Percentiles rank a stretch among this genome's conserved stretches.
phyloP scores from a whole-genome alignment of 2,329 filamentous ascomycete species.

The Trichoderma oligosporum region DNA sequence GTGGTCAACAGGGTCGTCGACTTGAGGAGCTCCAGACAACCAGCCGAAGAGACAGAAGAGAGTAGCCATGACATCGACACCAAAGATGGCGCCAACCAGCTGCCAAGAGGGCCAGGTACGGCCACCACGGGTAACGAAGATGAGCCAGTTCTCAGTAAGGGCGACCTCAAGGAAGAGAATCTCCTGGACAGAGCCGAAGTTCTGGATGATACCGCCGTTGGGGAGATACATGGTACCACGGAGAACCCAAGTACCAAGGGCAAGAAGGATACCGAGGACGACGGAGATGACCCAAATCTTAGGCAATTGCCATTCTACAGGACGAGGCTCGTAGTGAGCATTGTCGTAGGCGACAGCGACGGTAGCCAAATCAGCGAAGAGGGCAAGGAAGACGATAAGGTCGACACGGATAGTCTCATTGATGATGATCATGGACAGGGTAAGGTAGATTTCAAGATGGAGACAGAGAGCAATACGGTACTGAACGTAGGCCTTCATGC shows the following conservation, averaged over 20 bases:
- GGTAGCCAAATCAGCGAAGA: constrained; percentile 90
- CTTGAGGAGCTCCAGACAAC: constrained; percentile 53
- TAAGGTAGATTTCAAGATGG: constrained; percentile 87
- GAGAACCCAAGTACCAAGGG: constrained; percentile 82
- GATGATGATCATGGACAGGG: constrained; percentile 85
- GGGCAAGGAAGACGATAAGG: constrained; percentile 88
- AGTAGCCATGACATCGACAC: constrained; percentile 80
- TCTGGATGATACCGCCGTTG: constrained; percentile 82
- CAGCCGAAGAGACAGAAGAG: constrained; percentile 83
- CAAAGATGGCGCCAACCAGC: constrained; percentile 69
- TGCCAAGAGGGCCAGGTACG: constrained; percentile 89
- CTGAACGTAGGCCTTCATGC: constrained; percentile 94
- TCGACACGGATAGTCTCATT: constrained; percentile 82
- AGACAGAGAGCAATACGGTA: constrained; percentile 92
- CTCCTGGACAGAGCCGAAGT: constrained; percentile 76
- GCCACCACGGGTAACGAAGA: constrained; percentile 92
- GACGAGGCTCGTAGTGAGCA: constrained; percentile 77
- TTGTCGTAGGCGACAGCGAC: constrained; percentile 93
- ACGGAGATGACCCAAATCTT: constrained; percentile 93
- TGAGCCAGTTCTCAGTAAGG: constrained; percentile 91
- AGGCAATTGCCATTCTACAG: constrained; percentile 92
- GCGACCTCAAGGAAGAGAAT: constrained; percentile 88
- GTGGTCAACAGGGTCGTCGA: constrained; percentile 12
- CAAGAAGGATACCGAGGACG: constrained; percentile 75
- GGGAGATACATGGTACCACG: constrained; percentile 78